These are phyloP conservation scores for Vigna mungo DNA, from an alignment of 306 rosid species.

Conservation along the genomic window DNA sequence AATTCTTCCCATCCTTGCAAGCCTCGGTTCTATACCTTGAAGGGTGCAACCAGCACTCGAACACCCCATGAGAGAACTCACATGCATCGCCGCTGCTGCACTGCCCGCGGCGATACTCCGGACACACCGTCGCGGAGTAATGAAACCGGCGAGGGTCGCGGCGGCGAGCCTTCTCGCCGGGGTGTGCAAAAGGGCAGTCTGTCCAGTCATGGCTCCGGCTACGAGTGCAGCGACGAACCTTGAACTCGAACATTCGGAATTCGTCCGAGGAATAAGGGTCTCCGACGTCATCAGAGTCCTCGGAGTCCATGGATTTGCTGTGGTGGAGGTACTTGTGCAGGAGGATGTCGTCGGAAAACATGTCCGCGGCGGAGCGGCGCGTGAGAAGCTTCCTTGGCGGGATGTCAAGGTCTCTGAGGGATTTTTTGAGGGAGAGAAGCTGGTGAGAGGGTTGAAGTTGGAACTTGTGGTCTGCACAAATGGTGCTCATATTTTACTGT, in stretches of 20 bases:
- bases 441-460: conserved; percentile 55
- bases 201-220: conserved; percentile 99
- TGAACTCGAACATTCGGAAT: conserved; percentile 92
- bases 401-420: conserved; percentile 54
- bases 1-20: conserved; percentile 88
- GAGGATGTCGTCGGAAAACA: conserved; percentile 59
- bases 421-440: conserved; percentile 52
- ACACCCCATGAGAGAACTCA: conserved; percentile 88
- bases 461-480: conserved; percentile 52
- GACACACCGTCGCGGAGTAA: conserved; percentile 76
- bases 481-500: conserved; percentile 47
- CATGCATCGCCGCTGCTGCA: conserved; percentile 80
- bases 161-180: conserved; percentile 90
- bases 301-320: conserved; percentile 43
- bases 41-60: conserved; percentile 95
- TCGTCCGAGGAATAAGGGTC: conserved; percentile 81
- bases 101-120: conserved; percentile 80
- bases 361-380: conserved; percentile 49
- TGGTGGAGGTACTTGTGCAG: conserved; percentile 57
- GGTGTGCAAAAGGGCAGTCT: conserved; percentile 89
- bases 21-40: conserved; percentile 91
- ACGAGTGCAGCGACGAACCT: conserved; percentile 83
- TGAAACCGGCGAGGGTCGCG: conserved; percentile 76
- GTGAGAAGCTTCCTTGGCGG: conserved; percentile 80
- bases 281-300: conserved; percentile 43